Percentiles rank a stretch among this genome's conserved stretches.
These are phyloP conservation scores for Coemansia sp. DNA, from an alignment of 192 early-diverging fungal genomes.

Conservation along the genomic window DNA sequence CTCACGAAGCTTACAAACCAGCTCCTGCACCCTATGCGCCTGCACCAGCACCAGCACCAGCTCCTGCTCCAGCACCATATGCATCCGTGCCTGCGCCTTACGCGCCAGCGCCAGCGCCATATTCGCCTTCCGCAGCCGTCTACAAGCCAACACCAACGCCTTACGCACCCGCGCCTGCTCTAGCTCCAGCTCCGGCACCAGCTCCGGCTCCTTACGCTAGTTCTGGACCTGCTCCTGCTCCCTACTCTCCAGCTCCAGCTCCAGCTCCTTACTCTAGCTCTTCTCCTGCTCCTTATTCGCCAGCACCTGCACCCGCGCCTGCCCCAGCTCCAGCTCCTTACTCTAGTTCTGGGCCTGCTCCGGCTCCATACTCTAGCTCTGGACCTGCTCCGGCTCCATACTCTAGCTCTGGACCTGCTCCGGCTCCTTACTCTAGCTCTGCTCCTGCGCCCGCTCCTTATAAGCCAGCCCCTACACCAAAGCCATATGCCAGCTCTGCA, in stretches of 20 bases:
- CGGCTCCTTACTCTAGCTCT: neutral
- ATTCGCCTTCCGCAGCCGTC: no score
- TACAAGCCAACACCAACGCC: neutral
- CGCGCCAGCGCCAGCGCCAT: neutral
- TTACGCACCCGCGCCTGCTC: constrained; percentile 6
- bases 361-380: no score
- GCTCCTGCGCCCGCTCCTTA: neutral
- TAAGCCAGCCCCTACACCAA: neutral
- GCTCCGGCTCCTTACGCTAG: no score
- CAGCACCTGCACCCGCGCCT: neutral
- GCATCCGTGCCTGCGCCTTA: constrained; percentile 15
- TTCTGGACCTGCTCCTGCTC: no score
- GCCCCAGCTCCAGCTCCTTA: neutral
- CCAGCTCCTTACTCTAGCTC: no score
- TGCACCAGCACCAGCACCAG: constrained; percentile 7
- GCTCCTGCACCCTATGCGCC: neutral
- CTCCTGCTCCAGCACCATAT: neutral
- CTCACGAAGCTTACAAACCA: neutral
- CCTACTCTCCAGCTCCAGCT: neutral
- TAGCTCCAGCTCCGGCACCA: no score
- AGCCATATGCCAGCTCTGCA: neutral
- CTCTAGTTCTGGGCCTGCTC: no score
- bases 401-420: no score
- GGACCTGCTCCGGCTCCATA: no score
- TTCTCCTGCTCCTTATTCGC: constrained; percentile 5